Base-by-base conservation (phyloP, 2,329 filamentous ascomycete genomes). In the Orbilia blumenaviensis region DNA sequence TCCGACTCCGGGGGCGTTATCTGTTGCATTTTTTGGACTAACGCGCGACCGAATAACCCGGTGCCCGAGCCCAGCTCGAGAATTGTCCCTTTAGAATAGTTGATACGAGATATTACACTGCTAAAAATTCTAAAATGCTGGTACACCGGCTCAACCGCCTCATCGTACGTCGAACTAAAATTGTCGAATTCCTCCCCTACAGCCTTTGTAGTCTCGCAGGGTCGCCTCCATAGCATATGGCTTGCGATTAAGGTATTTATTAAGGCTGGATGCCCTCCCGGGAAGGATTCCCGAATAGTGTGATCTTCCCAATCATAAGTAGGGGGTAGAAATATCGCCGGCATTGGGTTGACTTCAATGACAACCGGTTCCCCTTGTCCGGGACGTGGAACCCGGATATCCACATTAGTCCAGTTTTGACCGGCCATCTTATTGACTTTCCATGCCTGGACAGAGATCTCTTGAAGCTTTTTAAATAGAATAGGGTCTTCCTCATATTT, bases 191-290 rank as follows among this genome's bases (percentile, higher is more conserved):
- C 46, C 3, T 32, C 46, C 16, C 46, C 25, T 2, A 50, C 46
- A 16, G 10, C 8, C 12, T 50, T 50, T 12, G 46, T 16, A 3
- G 46, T 0, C 7, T 50, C 25, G 5, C 46, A 12, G 8, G 25
- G 23, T 23, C 34, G 69, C 12, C 69, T 68, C 23, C 66, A 56
- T 8, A 79, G 52, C 18, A 78, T 78, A 27, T 79, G 75, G 34
- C 79, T 80, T 1, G 78, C 69, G 14, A 80, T 79, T 12, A 79
- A 78, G 9, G 74, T 79, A 56, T 81, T 78, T 10, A 80, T 56
- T 0, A 79, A 69, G 1, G 79, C 79, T 18, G 42, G 36, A 25
- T 80, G 74, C 8, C 77, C 56, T 8, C 80, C 80, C 2, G 79
- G 80, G 21, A 80, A 76, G 9, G 69, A 63, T 25, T 66, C 27